A percentile compares a stretch with the other conserved stretches of the same genome.
Conservation (phyloP, 176 grass and related monocot species). For the Areca catechu region DNA sequence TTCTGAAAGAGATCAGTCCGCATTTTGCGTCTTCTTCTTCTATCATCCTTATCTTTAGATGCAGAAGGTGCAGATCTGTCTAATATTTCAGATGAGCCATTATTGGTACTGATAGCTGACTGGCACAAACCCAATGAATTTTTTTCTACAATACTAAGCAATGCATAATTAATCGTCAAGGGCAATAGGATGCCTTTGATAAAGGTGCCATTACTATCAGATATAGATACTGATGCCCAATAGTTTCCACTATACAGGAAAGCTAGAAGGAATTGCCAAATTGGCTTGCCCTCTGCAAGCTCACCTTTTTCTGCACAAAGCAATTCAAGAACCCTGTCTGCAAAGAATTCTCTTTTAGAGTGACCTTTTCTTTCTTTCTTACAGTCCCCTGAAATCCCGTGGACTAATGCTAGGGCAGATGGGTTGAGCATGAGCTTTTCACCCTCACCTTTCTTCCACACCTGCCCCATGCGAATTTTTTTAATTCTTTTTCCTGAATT, state of each 20-base stretch:
- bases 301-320: constrained; percentile 31
- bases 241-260: constrained; percentile 56
- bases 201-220: constrained; percentile 28
- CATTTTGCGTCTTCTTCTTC: constrained; percentile 52
- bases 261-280: constrained; percentile 87
- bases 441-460: constrained; percentile 28
- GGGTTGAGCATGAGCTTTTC: constrained; percentile 24
- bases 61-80: constrained; percentile 12
- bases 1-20: constrained; percentile 42
- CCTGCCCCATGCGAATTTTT: constrained; percentile 49
- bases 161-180: constrained; percentile 52
- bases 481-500: constrained; percentile 5
- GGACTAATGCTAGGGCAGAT: constrained; percentile 35
- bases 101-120: constrained; percentile 1
- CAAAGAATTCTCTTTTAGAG: constrained; percentile 34
- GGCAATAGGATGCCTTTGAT: constrained; percentile 67
- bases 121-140: constrained; percentile 20
- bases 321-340: constrained; percentile 51
- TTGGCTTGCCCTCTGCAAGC: constrained; percentile 36
- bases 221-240: constrained; percentile 47
- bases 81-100: background rate
- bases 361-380: constrained; percentile 21
- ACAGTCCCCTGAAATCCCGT: constrained; percentile 27
- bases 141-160: constrained; percentile 46
- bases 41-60: constrained; percentile 29